Evolutionary conservation across 768 basidiomycete genomes (phyloP), one percentile per base, ranked within the genome.

Genomic region (Tricholoma bakamatsutake): DNA sequence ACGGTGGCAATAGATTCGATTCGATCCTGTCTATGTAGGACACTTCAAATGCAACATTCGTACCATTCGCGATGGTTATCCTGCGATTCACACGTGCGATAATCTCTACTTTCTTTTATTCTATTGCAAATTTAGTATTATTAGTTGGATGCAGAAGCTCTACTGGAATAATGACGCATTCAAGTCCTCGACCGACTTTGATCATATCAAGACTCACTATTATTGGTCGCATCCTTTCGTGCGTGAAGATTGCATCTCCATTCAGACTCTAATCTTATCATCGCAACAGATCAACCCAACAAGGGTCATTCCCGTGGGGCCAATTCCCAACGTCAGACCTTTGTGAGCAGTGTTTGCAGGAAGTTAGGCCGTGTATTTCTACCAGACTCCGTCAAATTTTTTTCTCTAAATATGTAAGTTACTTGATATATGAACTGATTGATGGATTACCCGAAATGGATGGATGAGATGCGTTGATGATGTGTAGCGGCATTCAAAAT

Each of bases 11-110:
- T 55, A 91, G 88, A 73, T 92, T 58, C 90, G 93, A 34, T 95
- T 94, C 71, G 93, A 96, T 63, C 85, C 87, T 1, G 95, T 88
- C 13, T 98, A 98, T 70, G 80, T 88, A 47, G 83, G 87, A 0
- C 91, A 93, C 67, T 98, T 98, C 81, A 98, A 98, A 63, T 95
- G 93, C 74, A 94, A 96, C 76, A 67, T 92, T 60, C 84, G 87
- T 30, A 84, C 81, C 42, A 90, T 97, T 66, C 90, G 95, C 21
- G 75, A 84, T 64, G 89, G 89, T 5, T 98, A 94, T 70, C 93
- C 95, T 18, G 79, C 83, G 48, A 80, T 96, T 51, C 80, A 98
- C 72, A 66, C 67, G 83, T 80, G 54, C 43, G 77, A n/a, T 34
- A 33, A 33, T 65, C 27, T 27, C n/a, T 8, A 31, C 3, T 15